Percentiles rank a stretch among this genome's conserved stretches.
Evolutionary conservation across 176 grass and related monocot species (phyloP).

Genomic region (Triticum aestivum): DNA sequence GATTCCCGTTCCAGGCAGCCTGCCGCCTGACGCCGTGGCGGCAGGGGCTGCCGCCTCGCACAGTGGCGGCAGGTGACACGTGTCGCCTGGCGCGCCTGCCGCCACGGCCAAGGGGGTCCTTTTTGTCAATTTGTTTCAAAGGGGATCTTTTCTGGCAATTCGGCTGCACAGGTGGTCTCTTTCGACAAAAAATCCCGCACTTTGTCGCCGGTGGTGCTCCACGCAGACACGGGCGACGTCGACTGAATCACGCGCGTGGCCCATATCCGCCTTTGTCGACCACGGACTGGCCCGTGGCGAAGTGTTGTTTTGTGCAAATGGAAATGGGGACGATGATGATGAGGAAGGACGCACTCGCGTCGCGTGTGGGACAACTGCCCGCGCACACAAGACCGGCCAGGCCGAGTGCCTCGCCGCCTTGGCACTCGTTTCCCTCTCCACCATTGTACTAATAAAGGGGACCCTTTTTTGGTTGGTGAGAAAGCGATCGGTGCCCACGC

Average conservation of each 20-base stretch:
- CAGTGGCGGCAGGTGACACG: no score
- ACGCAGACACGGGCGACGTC: background rate
- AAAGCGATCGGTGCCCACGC: conserved; percentile 22
- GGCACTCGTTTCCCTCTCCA: background rate
- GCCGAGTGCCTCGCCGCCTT: background rate
- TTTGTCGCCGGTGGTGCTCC: background rate
- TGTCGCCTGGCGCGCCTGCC: no score
- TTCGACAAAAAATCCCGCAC: background rate
- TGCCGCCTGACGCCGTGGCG: no score
- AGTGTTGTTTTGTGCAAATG: background rate
- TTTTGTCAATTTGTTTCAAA: no score
- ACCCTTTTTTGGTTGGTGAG: background rate
- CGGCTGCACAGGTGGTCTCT: no score
- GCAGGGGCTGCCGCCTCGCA: no score
- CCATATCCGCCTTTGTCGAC: background rate
- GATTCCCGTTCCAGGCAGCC: no score
- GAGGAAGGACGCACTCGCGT: background rate
- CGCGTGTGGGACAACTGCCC: conserved; percentile 11
- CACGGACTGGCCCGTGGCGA: background rate
- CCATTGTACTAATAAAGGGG: background rate
- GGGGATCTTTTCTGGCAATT: no score
- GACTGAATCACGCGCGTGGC: background rate
- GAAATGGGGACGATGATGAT: background rate
- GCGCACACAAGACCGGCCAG: conserved; percentile 3
- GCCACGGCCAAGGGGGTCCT: no score